phyloP scores from a whole-genome alignment of 164 flowering plant genomes.

The Houttuynia cordata region DNA sequence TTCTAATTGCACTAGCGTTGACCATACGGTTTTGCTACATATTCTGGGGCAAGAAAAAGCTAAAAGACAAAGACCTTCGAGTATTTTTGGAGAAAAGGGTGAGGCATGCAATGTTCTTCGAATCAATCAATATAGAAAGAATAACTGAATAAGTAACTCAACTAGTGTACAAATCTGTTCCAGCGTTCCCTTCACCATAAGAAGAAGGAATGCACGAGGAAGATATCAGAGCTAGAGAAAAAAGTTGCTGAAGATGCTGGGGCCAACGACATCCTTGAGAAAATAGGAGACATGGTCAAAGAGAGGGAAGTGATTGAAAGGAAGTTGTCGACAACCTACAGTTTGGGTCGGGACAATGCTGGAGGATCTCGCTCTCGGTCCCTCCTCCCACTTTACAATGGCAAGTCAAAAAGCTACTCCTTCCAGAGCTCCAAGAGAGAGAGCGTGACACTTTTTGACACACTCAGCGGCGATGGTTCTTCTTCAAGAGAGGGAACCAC shows the following conservation, averaged over 20 bases:
- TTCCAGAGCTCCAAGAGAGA: slow-evolving; percentile 42
- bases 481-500: background rate
- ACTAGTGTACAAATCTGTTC: background rate
- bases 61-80: slow-evolving; percentile 50
- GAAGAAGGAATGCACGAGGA: slow-evolving; percentile 44
- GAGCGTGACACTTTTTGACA: slow-evolving; percentile 50
- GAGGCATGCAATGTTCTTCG: slow-evolving; percentile 5
- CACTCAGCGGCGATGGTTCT: slow-evolving; percentile 34
- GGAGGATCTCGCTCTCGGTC: slow-evolving; percentile 16
- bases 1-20: slow-evolving; percentile 39
- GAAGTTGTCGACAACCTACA: slow-evolving; percentile 78
- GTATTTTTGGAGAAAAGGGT: slow-evolving; percentile 69
- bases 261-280: slow-evolving; percentile 31
- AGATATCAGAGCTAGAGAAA: slow-evolving; percentile 50
- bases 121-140: background rate
- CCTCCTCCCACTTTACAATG: slow-evolving; percentile 40
- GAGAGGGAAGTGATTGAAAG: slow-evolving; percentile 47
- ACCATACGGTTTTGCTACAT: slow-evolving; percentile 60
- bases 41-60: slow-evolving; percentile 80
- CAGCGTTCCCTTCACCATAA: slow-evolving; percentile 57
- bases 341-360: slow-evolving; percentile 54
- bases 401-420: slow-evolving; percentile 42
- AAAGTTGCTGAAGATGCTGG: slow-evolving; percentile 44
- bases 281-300: slow-evolving; percentile 33
- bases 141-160: background rate